Conservation (phyloP, 352 stramenopile genomes). For the Detonula confervacea region DNA sequence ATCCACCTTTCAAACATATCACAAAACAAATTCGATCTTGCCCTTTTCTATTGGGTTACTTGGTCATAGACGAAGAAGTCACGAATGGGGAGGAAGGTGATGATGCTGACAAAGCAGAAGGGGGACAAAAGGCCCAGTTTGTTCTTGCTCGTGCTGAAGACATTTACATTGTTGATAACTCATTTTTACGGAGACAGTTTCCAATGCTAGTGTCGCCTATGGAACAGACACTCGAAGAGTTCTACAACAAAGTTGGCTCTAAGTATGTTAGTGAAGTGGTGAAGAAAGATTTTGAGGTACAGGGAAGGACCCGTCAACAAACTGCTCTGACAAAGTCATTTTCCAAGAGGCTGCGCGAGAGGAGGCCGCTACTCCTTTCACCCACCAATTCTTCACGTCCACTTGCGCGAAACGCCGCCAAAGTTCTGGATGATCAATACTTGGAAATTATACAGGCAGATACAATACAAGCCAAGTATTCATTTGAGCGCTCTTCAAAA, state of each 20-base stretch:
- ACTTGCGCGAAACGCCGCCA: slow-evolving; percentile 59
- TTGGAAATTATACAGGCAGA: slow-evolving; percentile 65
- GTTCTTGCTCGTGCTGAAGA: slow-evolving; percentile 70
- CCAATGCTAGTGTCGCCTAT: slow-evolving; percentile 64
- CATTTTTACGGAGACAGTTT: slow-evolving; percentile 81
- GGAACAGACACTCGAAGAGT: slow-evolving; percentile 71
- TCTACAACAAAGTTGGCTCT: slow-evolving; percentile 73
- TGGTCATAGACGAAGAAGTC: slow-evolving; percentile 49
- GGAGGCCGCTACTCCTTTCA: slow-evolving; percentile 70
- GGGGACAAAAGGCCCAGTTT: slow-evolving; percentile 49
- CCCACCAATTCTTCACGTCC: slow-evolving; percentile 70
- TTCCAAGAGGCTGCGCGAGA: slow-evolving; percentile 64
- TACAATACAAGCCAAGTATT: slow-evolving; percentile 70
- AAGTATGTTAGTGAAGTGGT: slow-evolving; percentile 76
- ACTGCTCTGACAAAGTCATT: slow-evolving; percentile 59
- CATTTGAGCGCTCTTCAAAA: slow-evolving; percentile 59
- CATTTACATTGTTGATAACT: slow-evolving; percentile 84
- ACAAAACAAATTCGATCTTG: slow-evolving; percentile 60
- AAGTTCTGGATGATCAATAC: slow-evolving; percentile 57
- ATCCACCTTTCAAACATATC: slow-evolving; percentile 71
- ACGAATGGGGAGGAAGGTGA: slow-evolving; percentile 21
- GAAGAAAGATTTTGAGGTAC: slow-evolving; percentile 71
- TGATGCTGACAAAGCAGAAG: slow-evolving; percentile 21
- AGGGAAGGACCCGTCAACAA: slow-evolving; percentile 38
- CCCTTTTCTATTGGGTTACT: slow-evolving; percentile 78